Base-by-base conservation (phyloP, 257 asterid genomes). In the Forsythia suspensa region DNA sequence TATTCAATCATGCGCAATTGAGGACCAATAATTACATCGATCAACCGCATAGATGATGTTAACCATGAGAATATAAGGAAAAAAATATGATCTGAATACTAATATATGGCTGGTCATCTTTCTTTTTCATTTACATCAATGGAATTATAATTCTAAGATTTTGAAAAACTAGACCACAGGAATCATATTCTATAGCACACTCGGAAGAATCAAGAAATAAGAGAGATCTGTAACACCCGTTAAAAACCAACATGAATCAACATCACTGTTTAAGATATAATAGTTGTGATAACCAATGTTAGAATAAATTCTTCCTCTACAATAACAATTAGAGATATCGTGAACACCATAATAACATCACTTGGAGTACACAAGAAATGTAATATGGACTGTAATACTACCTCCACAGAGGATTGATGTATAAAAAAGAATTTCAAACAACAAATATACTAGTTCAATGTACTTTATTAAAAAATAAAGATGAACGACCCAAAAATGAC, bases 401-500 rank as follows among this genome's bases (percentile, higher is more conserved):
- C 70, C 38, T 21, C 38, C 70, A 10, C 11, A 10, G 9, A 21
- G 40, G 40, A 24, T 63, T 21, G 40, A 61, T 8, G 37, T 20
- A 9, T 5, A 61, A 4, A n/a, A 24, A 21, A 13, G 3, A 11
- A 24, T 10, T 63, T 63, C 20, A 11, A 38, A 46, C 6, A 11
- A 11, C 75, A 71, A 40, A 38, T n/a, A 40, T 38, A 42, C 36
- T 37, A 65, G 71, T 65, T 42, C 65, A 41, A 75, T 12, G 76
- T 74, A 71, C 59, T 52, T 76, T 10, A 67, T 6, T 2, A 0
- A 36, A 11, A 42, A 20, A 7, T 0, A 21, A 20, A 8, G 43
- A 24, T n/a, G 6, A 52, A n/a, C 20, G 13, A 38, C 59, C 69
- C 42, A 77, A 12, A 59, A 12, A 73, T 29, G 48, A 76, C 86